Percentiles rank a stretch among this genome's conserved stretches.
Evolutionary conservation across 306 rosid genomes (phyloP).

Genomic region (Cajanus cajan): DNA sequence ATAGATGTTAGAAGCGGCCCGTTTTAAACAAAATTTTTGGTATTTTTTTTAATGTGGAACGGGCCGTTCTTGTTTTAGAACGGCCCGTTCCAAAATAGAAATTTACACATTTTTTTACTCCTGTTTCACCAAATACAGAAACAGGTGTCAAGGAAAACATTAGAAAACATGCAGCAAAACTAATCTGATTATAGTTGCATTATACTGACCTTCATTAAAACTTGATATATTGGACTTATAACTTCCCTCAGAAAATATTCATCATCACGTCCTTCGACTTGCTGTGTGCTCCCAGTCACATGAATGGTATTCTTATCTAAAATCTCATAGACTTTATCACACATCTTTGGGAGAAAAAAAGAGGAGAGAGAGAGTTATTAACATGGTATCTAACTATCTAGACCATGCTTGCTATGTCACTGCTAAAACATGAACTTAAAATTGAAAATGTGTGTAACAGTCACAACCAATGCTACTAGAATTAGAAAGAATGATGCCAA

Average conservation of each 20-base stretch:
- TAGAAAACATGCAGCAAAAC: slow-evolving; percentile 23
- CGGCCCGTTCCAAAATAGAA: too few species aligned
- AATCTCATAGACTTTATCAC: slow-evolving; percentile 54
- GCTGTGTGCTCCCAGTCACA: slow-evolving; percentile 56
- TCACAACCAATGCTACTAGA: neutral
- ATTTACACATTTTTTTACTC: too few species aligned
- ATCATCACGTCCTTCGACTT: slow-evolving; percentile 57
- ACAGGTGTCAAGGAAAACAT: slow-evolving; percentile 36
- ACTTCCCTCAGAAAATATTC: slow-evolving; percentile 70
- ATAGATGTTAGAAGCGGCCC: too few species aligned
- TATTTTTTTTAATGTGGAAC: too few species aligned
- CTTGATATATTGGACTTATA: slow-evolving; percentile 69
- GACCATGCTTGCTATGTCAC: neutral
- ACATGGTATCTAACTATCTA: neutral
- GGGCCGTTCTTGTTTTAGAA: too few species aligned
- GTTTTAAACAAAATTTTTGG: too few species aligned
- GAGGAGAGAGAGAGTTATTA: slow-evolving; percentile 17
- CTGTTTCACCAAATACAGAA: slow-evolving; percentile 52
- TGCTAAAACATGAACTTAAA: neutral
- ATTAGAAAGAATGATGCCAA: neutral
- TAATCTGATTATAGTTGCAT: slow-evolving; percentile 18
- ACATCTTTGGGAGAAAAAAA: slow-evolving; percentile 61
- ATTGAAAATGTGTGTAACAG: neutral
- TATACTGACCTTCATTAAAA: slow-evolving; percentile 61
- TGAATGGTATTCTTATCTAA: slow-evolving; percentile 48